These are phyloP conservation scores for Kazachstania bromeliacearum DNA, from an alignment of 805 yeast species.

Conservation along the genomic window DNA sequence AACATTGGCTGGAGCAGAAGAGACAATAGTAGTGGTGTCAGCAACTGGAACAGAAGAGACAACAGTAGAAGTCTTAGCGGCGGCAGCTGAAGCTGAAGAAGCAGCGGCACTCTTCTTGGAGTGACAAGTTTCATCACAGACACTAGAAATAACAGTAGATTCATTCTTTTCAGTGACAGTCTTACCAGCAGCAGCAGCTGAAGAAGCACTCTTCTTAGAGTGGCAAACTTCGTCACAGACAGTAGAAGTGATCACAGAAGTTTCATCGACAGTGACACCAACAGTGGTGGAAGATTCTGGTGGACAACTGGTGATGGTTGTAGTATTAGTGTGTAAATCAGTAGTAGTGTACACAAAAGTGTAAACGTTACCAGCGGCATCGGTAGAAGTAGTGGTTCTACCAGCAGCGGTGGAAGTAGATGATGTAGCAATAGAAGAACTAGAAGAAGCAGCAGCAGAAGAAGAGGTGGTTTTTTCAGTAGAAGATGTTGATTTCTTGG, in stretches of 20 bases:
- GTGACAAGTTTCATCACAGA: conserved; percentile 8
- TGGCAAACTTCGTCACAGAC: conserved; percentile 12
- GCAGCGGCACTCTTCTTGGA: conserved; percentile 3
- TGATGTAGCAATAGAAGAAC: conserved; percentile 3
- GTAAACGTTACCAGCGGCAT: neutral
- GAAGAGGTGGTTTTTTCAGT: conserved; percentile 6
- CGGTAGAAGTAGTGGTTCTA: neutral
- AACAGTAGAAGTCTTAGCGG: neutral
- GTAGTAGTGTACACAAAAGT: neutral
- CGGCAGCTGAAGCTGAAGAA: neutral
- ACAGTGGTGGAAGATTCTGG: conserved; percentile 1
- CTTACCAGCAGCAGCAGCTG: conserved; percentile 2
- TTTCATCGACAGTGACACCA: neutral
- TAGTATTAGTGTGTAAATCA: neutral
- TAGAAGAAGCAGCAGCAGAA: conserved; percentile 10
- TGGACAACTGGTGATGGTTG: neutral
- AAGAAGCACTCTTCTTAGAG: conserved; percentile 4
- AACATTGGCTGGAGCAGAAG: neutral
- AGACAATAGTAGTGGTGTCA: neutral
- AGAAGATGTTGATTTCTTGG: conserved; percentile 1
- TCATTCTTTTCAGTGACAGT: conserved; percentile 2
- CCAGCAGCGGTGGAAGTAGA: neutral
- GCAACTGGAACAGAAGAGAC: neutral
- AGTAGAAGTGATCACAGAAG: conserved; percentile 8
- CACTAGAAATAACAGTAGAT: conserved; percentile 3